Conservation (phyloP, 1,139 yeast genomes). For the Candida albicans region DNA sequence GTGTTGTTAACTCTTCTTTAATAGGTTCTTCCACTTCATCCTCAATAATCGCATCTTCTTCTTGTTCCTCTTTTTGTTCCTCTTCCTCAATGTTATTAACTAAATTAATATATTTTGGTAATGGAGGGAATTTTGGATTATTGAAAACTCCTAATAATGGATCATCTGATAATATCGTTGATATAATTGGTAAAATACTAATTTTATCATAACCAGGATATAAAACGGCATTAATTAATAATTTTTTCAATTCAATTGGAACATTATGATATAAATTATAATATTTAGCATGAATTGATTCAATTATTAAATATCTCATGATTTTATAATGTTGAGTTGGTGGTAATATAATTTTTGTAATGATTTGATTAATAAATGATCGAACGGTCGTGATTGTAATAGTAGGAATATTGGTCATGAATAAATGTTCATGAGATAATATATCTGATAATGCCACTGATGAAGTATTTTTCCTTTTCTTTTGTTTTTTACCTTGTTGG, state of each 20-base stretch:
- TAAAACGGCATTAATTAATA: slow-evolving; percentile 55
- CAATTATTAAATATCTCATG: slow-evolving; percentile 55
- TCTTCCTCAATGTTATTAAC: slow-evolving; percentile 22
- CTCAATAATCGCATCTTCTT: slow-evolving; percentile 4
- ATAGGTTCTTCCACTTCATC: no score
- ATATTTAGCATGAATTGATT: slow-evolving; percentile 37
- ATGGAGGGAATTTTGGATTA: slow-evolving; percentile 79
- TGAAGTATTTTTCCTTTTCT: slow-evolving; percentile 44
- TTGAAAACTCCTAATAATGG: slow-evolving; percentile 53
- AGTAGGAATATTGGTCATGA: slow-evolving; percentile 42
- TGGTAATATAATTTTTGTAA: slow-evolving; percentile 55
- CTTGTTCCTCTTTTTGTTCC: slow-evolving; percentile 16
- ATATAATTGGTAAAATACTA: slow-evolving; percentile 71
- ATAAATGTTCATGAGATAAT: slow-evolving; percentile 65
- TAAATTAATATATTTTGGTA: slow-evolving; percentile 36
- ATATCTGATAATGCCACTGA: slow-evolving; percentile 64
- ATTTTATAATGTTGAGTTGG: slow-evolving; percentile 64
- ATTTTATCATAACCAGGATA: slow-evolving; percentile 65
- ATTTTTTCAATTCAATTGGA: slow-evolving; percentile 32
- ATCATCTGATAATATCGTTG: slow-evolving; percentile 46
- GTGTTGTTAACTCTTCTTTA: slow-evolving; percentile 25
- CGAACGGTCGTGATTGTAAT: slow-evolving; percentile 41
- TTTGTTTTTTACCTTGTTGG: slow-evolving; percentile 23
- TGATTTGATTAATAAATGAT: slow-evolving; percentile 48
- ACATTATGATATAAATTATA: slow-evolving; percentile 26